Evolutionary conservation across 1,284 basidiomycete genomes (phyloP).

Genomic region (Wolfiporia cocos): DNA sequence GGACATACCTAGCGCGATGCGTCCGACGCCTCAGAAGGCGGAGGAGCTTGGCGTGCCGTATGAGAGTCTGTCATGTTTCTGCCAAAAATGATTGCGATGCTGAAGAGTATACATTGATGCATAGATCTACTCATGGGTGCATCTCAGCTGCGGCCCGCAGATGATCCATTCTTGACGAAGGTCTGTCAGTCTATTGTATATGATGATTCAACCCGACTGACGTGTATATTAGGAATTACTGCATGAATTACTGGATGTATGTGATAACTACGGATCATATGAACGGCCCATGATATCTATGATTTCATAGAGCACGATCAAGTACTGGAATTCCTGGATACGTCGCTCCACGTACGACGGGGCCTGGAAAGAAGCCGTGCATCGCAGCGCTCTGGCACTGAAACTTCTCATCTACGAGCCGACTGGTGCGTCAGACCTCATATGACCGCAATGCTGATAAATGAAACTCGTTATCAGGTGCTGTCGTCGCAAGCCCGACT

Average conservation of each 20-base stretch:
- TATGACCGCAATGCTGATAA: no score
- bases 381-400: conserved; percentile 81
- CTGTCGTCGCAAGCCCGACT: conserved; percentile 88
- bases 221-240: conserved; percentile 39
- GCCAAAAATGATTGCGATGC: neutral
- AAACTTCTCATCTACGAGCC: conserved; percentile 85
- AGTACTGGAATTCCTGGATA: conserved; percentile 89
- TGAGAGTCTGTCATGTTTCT: conserved; percentile 28
- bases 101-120: neutral
- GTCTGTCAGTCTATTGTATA: conserved; percentile 23
- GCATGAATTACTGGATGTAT: conserved; percentile 45
- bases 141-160: conserved; percentile 41
- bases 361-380: conserved; percentile 90
- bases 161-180: conserved; percentile 61
- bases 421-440: conserved; percentile 41
- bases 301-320: conserved; percentile 55
- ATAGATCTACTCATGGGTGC: conserved; percentile 42
- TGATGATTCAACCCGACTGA: neutral
- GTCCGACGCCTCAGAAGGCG: conserved; percentile 32
- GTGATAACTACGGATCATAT: conserved; percentile 9
- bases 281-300: neutral
- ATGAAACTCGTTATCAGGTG: conserved; percentile 38
- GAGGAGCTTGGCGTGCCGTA: conserved; percentile 42
- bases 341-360: conserved; percentile 77
- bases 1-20: conserved; percentile 14